These are phyloP conservation scores for Trichophyton rubrum DNA, from an alignment of 2,329 filamentous ascomycete species.

Conservation along the genomic window DNA sequence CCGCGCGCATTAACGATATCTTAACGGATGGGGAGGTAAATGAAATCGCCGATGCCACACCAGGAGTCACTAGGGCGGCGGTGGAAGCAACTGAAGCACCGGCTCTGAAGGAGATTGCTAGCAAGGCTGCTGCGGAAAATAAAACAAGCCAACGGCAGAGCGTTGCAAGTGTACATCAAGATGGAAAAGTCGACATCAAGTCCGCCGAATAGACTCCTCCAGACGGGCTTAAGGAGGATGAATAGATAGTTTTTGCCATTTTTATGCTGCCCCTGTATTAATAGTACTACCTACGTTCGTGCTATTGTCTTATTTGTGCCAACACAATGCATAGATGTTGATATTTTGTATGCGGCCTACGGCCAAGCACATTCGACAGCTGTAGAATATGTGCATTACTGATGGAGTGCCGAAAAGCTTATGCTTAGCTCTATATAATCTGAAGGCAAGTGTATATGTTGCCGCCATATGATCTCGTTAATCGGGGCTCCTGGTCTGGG, in stretches of 20 bases:
- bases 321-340: background rate
- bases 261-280: background rate
- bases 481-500: background rate
- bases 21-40: conserved; percentile 69
- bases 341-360: background rate
- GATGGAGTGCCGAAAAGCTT: too few relatives aligned
- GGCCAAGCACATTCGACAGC: background rate
- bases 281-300: background rate
- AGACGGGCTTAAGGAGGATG: background rate
- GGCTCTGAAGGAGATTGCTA: conserved; percentile 21
- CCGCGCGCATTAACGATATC: conserved; percentile 62
- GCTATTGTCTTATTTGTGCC: background rate
- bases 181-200: conserved; percentile 11
- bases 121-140: background rate
- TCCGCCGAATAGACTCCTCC: background rate
- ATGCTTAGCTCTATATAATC: too few relatives aligned
- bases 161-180: conserved; percentile 9
- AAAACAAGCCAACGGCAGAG: background rate
- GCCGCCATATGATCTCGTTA: background rate
- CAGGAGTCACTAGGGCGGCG: conserved; percentile 54
- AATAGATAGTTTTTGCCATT: background rate
- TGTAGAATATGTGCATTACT: too few relatives aligned
- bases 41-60: conserved; percentile 73
- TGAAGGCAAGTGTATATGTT: too few relatives aligned
- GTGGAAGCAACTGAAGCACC: conserved; percentile 30